phyloP scores from a whole-genome alignment of 2,329 filamentous ascomycete species.

The Blumeriella jaapii region DNA sequence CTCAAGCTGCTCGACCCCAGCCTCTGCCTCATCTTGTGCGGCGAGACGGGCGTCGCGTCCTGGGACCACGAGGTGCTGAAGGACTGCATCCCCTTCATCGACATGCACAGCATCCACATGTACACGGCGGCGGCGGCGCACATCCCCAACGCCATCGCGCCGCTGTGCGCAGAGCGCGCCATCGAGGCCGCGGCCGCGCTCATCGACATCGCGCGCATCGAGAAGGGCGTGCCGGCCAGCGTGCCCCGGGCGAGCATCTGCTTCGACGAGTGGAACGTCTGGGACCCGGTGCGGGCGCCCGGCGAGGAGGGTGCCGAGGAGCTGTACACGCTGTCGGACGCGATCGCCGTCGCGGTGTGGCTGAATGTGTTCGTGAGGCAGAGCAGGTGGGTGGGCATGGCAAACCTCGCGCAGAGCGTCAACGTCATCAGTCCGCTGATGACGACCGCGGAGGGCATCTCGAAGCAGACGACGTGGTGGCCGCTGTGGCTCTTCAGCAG shows the following conservation, averaged over 20 bases:
- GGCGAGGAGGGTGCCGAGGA: conserved; percentile 53
- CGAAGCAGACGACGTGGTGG: conserved; percentile 56
- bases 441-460: conserved; percentile 44
- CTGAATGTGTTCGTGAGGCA: conserved; percentile 55
- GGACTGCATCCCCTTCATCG: conserved; percentile 46
- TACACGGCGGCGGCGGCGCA: conserved; percentile 41
- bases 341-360: conserved; percentile 50
- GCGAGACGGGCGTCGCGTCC: conserved; percentile 45
- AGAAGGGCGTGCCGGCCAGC: conserved; percentile 33
- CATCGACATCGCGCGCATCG: conserved; percentile 52
- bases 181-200: conserved; percentile 49
- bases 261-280: conserved; percentile 63
- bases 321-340: conserved; percentile 50
- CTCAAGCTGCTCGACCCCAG: conserved; percentile 47
- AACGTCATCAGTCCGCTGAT: conserved; percentile 59
- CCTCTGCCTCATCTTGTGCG: conserved; percentile 51
- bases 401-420: conserved; percentile 54
- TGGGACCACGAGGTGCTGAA: conserved; percentile 56
- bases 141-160: conserved; percentile 41
- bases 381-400: conserved; percentile 51
- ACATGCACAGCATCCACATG: conserved; percentile 58
- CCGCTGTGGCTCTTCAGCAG: conserved; percentile 48
- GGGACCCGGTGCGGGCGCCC: conserved; percentile 50
- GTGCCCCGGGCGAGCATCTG: conserved; percentile 44
- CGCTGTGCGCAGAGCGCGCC: conserved; percentile 49